These are phyloP conservation scores for Bruguiera hainesii DNA, from an alignment of 441 rosid species.

Conservation along the genomic window DNA sequence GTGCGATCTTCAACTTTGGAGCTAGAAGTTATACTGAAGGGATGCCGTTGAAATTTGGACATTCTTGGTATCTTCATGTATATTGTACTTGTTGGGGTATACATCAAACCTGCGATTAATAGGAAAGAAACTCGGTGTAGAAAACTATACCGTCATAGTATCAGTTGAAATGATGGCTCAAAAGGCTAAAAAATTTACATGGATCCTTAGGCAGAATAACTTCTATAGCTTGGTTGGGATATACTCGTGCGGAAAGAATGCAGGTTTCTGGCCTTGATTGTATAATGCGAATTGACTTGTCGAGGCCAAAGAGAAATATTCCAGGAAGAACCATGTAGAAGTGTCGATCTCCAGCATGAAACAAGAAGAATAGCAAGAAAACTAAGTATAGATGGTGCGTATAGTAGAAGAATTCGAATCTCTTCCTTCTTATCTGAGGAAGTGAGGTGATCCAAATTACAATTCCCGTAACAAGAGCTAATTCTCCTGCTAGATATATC, in stretches of 20 bases:
- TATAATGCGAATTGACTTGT: conserved; percentile 61
- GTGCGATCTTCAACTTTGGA: conserved; percentile 44
- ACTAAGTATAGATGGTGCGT: conserved; percentile 69
- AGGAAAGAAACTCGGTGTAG: not conserved
- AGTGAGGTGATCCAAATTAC: conserved; percentile 80
- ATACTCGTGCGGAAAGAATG: conserved; percentile 50
- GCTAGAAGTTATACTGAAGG: conserved; percentile 76
- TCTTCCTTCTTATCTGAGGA: conserved; percentile 72
- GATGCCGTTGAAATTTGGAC: conserved; percentile 75
- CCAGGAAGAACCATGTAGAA: conserved; percentile 71
- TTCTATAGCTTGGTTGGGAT: conserved; percentile 60
- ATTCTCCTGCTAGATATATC: conserved; percentile 70
- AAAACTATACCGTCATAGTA: conserved; percentile 1
- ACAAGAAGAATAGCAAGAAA: conserved; percentile 68
- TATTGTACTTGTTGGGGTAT: conserved; percentile 58
- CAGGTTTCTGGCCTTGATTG: conserved; percentile 60
- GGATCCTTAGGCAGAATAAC: conserved; percentile 68
- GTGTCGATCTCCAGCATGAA: conserved; percentile 88
- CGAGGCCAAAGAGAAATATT: conserved; percentile 73
- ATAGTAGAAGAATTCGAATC: conserved; percentile 70
- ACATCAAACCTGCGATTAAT: conserved; percentile 52
- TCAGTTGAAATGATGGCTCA: not conserved
- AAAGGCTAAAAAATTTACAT: conserved; percentile 33
- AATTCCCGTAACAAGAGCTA: conserved; percentile 54
- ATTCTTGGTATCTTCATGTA: conserved; percentile 62